Percentiles rank a stretch among this genome's conserved stretches.
Evolutionary conservation across 176 grass and related monocot species (phyloP).

Genomic region (Phyllostachys edulis): DNA sequence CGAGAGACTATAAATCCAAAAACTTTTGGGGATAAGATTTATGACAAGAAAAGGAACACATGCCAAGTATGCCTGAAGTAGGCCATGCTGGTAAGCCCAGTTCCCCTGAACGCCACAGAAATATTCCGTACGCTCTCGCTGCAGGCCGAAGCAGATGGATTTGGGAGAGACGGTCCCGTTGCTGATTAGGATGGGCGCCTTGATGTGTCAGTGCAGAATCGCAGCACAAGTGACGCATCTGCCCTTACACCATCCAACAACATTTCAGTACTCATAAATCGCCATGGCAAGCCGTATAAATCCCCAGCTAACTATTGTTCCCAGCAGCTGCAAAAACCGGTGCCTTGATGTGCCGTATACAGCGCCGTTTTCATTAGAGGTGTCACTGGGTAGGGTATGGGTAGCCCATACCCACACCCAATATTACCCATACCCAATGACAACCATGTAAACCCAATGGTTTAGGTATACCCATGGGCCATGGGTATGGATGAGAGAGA

Average conservation of each 20-base stretch:
- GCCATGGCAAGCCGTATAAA: neutral
- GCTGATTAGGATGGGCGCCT: neutral
- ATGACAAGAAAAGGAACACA: neutral
- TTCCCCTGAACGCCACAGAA: slow-evolving; percentile 11
- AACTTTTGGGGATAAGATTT: slow-evolving; percentile 11
- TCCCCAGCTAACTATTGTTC: neutral
- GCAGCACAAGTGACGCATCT: neutral
- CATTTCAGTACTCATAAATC: neutral
- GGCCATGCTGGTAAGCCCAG: neutral
- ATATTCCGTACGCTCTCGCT: neutral
- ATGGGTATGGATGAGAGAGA: too few relatives aligned
- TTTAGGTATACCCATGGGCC: too few relatives aligned
- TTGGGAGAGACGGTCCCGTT: neutral
- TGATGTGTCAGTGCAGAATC: neutral
- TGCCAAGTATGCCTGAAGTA: neutral
- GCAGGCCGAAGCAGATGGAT: neutral
- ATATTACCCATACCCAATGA: too few relatives aligned
- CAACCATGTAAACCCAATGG: too few relatives aligned
- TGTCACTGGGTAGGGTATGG: too few relatives aligned
- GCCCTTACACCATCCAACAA: neutral
- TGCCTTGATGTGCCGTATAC: neutral
- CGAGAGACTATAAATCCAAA: neutral
- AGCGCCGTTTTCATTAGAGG: neutral
- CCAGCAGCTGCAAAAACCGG: neutral
- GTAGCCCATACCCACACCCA: too few relatives aligned